A percentile compares a stretch with the other conserved stretches of the same genome.
Conservation (phyloP, 108 stramenopile genomes). For the Cyclostephanos tholiformis region DNA sequence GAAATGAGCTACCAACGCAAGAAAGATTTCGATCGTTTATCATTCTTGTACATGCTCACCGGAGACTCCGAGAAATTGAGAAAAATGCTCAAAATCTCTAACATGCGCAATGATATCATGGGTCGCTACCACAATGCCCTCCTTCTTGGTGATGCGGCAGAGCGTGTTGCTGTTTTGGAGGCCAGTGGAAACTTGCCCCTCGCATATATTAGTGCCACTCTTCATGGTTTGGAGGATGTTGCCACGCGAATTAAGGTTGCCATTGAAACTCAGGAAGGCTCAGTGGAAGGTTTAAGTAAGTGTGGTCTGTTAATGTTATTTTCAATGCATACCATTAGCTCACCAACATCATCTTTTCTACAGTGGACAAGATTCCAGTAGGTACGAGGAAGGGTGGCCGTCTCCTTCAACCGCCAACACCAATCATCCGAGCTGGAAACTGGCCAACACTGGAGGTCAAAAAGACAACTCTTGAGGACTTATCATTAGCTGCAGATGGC, state of each 20-base stretch:
- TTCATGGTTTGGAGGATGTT: constrained; percentile 93
- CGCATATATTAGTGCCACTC: constrained; percentile 90
- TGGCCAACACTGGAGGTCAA: constrained; percentile 94
- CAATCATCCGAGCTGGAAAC: constrained; percentile 89
- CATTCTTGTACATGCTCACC: constrained; percentile 96
- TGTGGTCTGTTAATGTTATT: neutral
- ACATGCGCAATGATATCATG: constrained; percentile 96
- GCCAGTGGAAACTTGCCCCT: constrained; percentile 92
- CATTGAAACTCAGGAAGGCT: constrained; percentile 86
- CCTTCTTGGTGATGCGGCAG: constrained; percentile 93
- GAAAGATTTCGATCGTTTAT: constrained; percentile 96
- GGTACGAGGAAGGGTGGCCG: constrained; percentile 55
- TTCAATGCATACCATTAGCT: neutral
- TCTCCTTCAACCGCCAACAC: constrained; percentile 96
- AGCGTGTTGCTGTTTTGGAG: constrained; percentile 93
- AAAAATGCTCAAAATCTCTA: constrained; percentile 97
- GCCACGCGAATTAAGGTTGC: constrained; percentile 90
- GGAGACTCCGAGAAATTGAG: constrained; percentile 94
- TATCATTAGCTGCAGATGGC: constrained; percentile 62
- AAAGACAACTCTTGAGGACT: constrained; percentile 87
- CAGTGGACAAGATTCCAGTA: constrained; percentile 66
- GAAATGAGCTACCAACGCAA: constrained; percentile 99
- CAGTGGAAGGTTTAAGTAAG: constrained; percentile 67
- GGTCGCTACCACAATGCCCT: constrained; percentile 97
- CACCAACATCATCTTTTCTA: neutral